Base-by-base conservation (phyloP, 2,329 filamentous ascomycete species). In the Epichloe sibirici region DNA sequence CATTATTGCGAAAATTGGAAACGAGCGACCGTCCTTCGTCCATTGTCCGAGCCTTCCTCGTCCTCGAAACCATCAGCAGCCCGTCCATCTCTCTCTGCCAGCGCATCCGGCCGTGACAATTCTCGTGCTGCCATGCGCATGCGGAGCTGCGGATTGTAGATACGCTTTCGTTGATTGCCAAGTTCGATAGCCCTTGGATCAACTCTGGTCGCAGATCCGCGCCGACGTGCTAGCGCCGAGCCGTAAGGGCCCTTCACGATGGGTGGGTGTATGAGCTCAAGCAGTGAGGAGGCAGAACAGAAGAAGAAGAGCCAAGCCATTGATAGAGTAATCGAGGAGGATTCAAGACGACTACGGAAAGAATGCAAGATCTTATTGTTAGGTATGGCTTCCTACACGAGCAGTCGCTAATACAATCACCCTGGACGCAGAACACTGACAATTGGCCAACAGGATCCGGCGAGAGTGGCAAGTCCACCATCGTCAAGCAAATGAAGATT, bases 401-500 rank as follows among this genome's bases (percentile, higher is more conserved):
- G 45, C 38, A n/a, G 15, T 15, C 25, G 25, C 17, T 4, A 28
- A 23, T 38, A 12, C 31, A 31, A 31, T 11, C 31, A 31, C 9
- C 15, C 11, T 9, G 11, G 11, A 17, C 13, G 9, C 40, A 40
- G 17, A 38, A 55, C 34, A 53, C 61, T 63, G 48, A 63, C 56
- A 21, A n/a, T 42, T 11, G 37, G 28, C 37, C 52, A 35, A 59
- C 67, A 96, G 93, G 93, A 59, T 97, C 93, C 59, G 93, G 93
- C 59, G 93, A 98, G 74, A 97, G 91, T 71, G 93, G 93, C 61
- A 98, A 98, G 73, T 97, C 93, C 54, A 98, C 93, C 9, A 97
- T 98, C 63, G 93, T 98, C 61, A 98, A 98, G 72, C 93, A 98
- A 77, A 98, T 98, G 93, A 98, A 97, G 73, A 98, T 98, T 62